Evolutionary conservation across 176 grass and related monocot genomes (phyloP).

Genomic region (Lolium multiflorum): DNA sequence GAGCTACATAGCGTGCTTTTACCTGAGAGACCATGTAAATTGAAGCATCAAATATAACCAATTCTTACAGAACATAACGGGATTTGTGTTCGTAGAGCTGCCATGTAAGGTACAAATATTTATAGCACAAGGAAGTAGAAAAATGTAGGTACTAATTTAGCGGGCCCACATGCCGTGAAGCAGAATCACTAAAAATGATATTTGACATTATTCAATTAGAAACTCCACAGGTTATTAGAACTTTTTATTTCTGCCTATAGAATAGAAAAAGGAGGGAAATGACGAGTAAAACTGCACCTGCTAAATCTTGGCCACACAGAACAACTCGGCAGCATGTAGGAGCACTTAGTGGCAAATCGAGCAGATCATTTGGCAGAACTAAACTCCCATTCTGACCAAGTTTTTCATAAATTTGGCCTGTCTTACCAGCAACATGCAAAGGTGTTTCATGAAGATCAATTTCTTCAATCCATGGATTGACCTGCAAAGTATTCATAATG

Average conservation of each 20-base stretch:
- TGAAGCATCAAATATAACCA: conserved; percentile 28
- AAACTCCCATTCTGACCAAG: conserved; percentile 79
- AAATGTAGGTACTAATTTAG: conserved; percentile 23
- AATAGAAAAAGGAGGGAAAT: background rate
- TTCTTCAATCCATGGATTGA: conserved; percentile 99
- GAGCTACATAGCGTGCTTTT: conserved; percentile 81
- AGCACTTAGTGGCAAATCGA: conserved; percentile 69
- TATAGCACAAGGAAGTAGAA: conserved; percentile 8
- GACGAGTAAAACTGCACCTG: conserved; percentile 52
- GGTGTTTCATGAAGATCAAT: conserved; percentile 85
- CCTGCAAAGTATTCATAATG: conserved; percentile 75
- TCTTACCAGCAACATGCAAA: conserved; percentile 73
- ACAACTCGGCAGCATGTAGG: conserved; percentile 75
- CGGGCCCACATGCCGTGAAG: background rate
- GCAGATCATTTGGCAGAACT: conserved; percentile 65
- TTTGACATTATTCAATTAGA: background rate
- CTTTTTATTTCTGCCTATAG: conserved; percentile 6
- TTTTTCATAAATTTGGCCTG: conserved; percentile 75
- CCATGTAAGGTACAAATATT: conserved; percentile 23
- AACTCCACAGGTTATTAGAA: conserved; percentile 12
- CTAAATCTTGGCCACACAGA: conserved; percentile 68
- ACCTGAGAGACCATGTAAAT: conserved; percentile 62
- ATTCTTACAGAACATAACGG: background rate
- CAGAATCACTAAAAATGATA: conserved; percentile 11
- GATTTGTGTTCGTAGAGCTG: conserved; percentile 19